Base-by-base conservation (phyloP, 108 stramenopile genomes). In the Cyclotella baltica region DNA sequence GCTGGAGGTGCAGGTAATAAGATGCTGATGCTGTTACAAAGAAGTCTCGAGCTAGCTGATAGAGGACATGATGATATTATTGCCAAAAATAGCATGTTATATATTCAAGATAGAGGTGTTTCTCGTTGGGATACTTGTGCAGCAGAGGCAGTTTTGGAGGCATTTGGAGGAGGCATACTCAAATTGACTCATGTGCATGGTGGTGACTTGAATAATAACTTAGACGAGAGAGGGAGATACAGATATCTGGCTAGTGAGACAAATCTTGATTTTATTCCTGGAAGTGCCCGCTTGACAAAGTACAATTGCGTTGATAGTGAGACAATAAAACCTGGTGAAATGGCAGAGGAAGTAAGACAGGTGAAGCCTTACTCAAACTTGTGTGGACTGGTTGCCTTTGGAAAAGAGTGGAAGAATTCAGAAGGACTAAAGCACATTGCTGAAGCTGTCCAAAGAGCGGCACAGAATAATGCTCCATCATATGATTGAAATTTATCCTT, bases 1-100 rank as follows among this genome's bases (percentile, higher is more conserved):
- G 29, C 85, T 18, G 89, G 89, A 11, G 89, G 89, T 1, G 89
- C 86, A 23, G 89, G 89, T 16, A 89, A 89, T 63, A 89, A 87
- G 76, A 82, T 88, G 77, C 72, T 89, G 67, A 74, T 87, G 71
- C 71, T 89, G 0, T 56, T 89, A 48, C 86, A 89, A 67, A 46
- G 50, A n/a, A 82, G 81, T 29, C 40, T 82, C 18, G 36, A 57
- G 15, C 16, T 5, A n/a, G 18, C 3, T 22, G 47, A 29, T 53
- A 48, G 30, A 2, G 11, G 38, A 28, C n/a, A 23, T 15, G 18
- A 56, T 56, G 35, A 69, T 5, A 56, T 65, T 33, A 57, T 8
- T 31, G 29, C 37, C 31, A 62, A 47, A 8, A 52, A 67, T 43
- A 76, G 79, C 19, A 51, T 57, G 56, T 36, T 77, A 23, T 88